These are phyloP conservation scores for Linum tenue DNA, from an alignment of 345 rosid species.

Conservation along the genomic window DNA sequence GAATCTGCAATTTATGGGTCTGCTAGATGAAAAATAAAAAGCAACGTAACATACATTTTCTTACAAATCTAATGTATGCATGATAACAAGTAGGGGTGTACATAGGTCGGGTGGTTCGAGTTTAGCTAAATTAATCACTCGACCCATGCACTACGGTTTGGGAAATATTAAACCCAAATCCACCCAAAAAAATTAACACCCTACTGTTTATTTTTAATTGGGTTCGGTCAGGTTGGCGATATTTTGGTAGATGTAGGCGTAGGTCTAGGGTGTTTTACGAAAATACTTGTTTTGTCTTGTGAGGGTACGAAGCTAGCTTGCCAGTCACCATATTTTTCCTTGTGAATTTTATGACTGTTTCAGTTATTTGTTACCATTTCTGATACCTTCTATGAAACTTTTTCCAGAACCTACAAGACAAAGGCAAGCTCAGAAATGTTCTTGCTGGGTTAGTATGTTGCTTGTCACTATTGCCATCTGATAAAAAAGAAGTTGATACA, in stretches of 20 bases:
- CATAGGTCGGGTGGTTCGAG: no score
- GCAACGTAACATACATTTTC: no score
- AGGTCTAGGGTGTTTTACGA: background rate
- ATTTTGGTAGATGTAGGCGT: background rate
- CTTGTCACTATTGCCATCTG: conserved; percentile 52
- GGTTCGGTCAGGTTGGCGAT: conserved; percentile 1
- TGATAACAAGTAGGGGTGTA: no score
- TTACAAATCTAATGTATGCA: no score
- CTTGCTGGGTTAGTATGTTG: conserved; percentile 69
- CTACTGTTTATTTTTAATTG: background rate
- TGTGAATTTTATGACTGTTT: background rate
- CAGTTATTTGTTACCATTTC: no score
- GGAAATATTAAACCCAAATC: no score
- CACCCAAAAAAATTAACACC: no score
- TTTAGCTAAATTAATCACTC: no score
- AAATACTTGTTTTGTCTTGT: background rate
- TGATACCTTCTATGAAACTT: conserved; percentile 10
- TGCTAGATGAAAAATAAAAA: background rate
- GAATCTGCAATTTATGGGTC: background rate
- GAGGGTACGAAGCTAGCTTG: background rate
- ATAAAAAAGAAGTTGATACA: conserved; percentile 26
- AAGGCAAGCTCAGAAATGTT: conserved; percentile 52
- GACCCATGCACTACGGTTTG: no score
- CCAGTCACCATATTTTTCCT: background rate
- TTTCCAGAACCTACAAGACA: conserved; percentile 53